Percentiles rank a stretch among this genome's conserved stretches.
Conservation (phyloP, 257 asterid species). For the Coffea canephora region DNA sequence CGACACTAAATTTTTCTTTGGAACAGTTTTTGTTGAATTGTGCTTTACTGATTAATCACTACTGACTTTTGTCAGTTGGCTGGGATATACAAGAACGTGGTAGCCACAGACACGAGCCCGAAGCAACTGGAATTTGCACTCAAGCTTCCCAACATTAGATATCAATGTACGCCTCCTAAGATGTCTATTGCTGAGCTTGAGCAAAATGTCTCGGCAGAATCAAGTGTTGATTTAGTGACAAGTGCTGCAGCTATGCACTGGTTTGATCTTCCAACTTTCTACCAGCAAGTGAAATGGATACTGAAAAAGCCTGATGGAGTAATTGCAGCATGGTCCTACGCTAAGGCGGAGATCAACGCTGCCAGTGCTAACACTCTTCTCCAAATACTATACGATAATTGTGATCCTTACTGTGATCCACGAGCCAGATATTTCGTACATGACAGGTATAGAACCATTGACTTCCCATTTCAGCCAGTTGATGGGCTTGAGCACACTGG, state of each 20-base stretch:
- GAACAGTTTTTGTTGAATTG: background rate
- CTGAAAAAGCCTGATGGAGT: slow-evolving; percentile 71
- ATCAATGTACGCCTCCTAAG: slow-evolving; percentile 52
- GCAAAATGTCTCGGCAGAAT: slow-evolving; percentile 34
- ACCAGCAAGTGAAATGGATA: slow-evolving; percentile 50
- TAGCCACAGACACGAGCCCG: slow-evolving; percentile 74
- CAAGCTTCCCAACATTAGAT: slow-evolving; percentile 52
- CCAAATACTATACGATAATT: slow-evolving; percentile 25
- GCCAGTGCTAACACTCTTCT: slow-evolving; percentile 35
- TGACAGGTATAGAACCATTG: slow-evolving; percentile 49
- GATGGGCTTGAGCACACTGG: slow-evolving; percentile 57
- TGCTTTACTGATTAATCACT: background rate
- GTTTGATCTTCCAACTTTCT: slow-evolving; percentile 70
- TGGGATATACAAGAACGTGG: slow-evolving; percentile 47
- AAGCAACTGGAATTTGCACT: slow-evolving; percentile 62
- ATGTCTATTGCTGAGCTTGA: slow-evolving; percentile 54
- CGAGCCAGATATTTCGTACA: slow-evolving; percentile 36
- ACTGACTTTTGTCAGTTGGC: slow-evolving; percentile 44
- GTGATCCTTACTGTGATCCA: slow-evolving; percentile 39
- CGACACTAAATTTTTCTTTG: background rate
- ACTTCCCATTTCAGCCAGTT: slow-evolving; percentile 71
- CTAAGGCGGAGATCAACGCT: slow-evolving; percentile 39
- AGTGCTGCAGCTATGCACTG: slow-evolving; percentile 76
- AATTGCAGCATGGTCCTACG: slow-evolving; percentile 77
- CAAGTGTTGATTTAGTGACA: slow-evolving; percentile 54